A percentile compares a stretch with the other conserved stretches of the same genome.
Evolutionary conservation across 805 yeast species (phyloP).

Genomic region (Millerago galiae): DNA sequence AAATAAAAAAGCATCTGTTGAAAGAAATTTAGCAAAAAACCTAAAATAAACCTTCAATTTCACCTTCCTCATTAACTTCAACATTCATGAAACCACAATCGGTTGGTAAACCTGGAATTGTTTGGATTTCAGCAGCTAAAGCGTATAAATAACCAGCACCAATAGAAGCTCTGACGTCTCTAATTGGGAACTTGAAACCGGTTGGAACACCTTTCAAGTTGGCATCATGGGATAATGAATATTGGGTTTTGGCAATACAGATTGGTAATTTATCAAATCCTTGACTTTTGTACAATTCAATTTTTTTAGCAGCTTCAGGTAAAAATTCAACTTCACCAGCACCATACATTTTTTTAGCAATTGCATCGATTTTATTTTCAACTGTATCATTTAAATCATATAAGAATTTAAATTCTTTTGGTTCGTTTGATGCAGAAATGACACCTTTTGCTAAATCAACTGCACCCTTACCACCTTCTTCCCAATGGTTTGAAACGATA

Average conservation of each 20-base stretch:
- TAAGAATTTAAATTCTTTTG: constrained; percentile 49
- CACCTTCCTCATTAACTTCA: constrained; percentile 73
- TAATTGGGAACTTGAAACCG: constrained; percentile 72
- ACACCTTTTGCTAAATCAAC: constrained; percentile 79
- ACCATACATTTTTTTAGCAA: constrained; percentile 89
- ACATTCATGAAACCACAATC: constrained; percentile 85
- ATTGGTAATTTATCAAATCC: constrained; percentile 76
- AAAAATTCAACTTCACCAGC: constrained; percentile 78
- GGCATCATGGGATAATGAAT: constrained; percentile 79
- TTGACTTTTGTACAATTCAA: constrained; percentile 61
- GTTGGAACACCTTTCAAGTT: constrained; percentile 77
- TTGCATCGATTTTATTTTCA: constrained; percentile 70
- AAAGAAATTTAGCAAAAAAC: no score
- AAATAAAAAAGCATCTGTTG: neutral
- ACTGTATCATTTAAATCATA: constrained; percentile 69
- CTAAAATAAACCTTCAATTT: constrained; percentile 80
- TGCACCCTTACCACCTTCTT: constrained; percentile 91
- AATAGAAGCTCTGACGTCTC: constrained; percentile 70
- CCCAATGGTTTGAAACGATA: constrained; percentile 90
- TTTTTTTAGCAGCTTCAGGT: constrained; percentile 73
- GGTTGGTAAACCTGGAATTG: constrained; percentile 82
- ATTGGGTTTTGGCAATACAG: constrained; percentile 83
- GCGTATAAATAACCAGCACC: constrained; percentile 87
- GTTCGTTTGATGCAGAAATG: constrained; percentile 55
- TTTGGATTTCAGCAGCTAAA: constrained; percentile 78